phyloP scores from a whole-genome alignment of 202 grass and related monocot species.

The Carex sylvatica region DNA sequence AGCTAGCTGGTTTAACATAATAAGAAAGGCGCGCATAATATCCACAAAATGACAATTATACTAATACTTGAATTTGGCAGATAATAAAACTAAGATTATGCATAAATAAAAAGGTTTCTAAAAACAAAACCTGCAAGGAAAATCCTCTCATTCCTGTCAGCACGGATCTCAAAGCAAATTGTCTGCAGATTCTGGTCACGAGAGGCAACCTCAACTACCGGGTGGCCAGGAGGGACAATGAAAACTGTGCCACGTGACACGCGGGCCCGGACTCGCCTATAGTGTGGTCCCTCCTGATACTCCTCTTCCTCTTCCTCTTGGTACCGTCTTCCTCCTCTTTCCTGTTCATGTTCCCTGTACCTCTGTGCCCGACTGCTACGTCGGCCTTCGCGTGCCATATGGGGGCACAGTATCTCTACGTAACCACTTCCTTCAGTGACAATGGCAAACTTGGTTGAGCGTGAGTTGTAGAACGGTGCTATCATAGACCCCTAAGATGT shows the following conservation, averaged over 20 bases:
- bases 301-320: background rate
- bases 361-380: background rate
- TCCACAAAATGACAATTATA: background rate
- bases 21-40: background rate
- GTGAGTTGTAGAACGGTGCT: constrained; percentile 57
- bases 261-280: constrained; percentile 33
- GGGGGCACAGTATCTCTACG: constrained; percentile 72
- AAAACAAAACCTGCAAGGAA: constrained; percentile 46
- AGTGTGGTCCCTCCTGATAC: constrained; percentile 13
- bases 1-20: background rate
- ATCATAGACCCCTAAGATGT: constrained; percentile 61
- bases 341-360: background rate
- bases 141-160: constrained; percentile 53
- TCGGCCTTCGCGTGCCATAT: constrained; percentile 22
- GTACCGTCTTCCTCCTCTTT: background rate
- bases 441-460: constrained; percentile 47
- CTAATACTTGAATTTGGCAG: background rate
- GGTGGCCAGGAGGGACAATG: constrained; percentile 65
- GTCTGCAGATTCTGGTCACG: constrained; percentile 45
- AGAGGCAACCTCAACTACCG: constrained; percentile 42
- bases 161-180: constrained; percentile 66
- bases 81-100: background rate
- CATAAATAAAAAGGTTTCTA: background rate
- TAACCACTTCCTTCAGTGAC: constrained; percentile 42
- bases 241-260: constrained; percentile 41